Base-by-base conservation (phyloP, 2,329 filamentous ascomycete genomes). In the Hawksworthiomyces lignivorus region DNA sequence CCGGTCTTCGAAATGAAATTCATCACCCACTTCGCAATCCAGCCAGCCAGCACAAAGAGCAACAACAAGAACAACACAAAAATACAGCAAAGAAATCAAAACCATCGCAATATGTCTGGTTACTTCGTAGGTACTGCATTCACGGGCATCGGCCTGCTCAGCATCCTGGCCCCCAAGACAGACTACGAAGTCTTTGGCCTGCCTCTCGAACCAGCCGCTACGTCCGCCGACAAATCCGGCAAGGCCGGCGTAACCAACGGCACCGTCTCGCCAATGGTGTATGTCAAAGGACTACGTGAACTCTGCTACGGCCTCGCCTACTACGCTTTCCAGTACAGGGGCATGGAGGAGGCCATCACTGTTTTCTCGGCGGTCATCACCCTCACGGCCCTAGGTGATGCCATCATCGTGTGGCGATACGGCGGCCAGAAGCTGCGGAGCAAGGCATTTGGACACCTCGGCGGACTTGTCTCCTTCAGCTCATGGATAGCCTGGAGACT, bases 181-280 rank as follows among this genome's bases (percentile, higher is more conserved):
- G 31, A 41, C 38, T 41, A 41, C 18, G 38, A 21, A 21, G 24
- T 35, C 17, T 41, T 41, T 17, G 38, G 38, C 3, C 30, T 41
- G 12, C 38, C 38, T 8, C 22, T 41, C 6, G 38, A 41, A 29
- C 30, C 37, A 6, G 8, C 37, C 17, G 19, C 18, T n/a, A n/a
- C n/a, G n/a, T n/a, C n/a, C n/a, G n/a, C n/a, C n/a, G n/a, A n/a
- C n/a, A n/a, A n/a, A n/a, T n/a, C n/a, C n/a, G n/a, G n/a, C n/a
- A n/a, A n/a, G n/a, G n/a, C n/a, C n/a, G n/a, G n/a, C n/a, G n/a
- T n/a, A n/a, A n/a, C n/a, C n/a, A n/a, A n/a, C n/a, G 30, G 31
- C 17, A 19, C 14, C 29, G 30, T 34, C 5, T 41, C 38, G 7
- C 38, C 38, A 21, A 29, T 41, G 31, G 11, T 35, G 17, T 35